Evolutionary conservation across 352 stramenopile genomes (phyloP), one percentile per base, ranked within the genome.

Genomic region (Phytopythium mirpurense): DNA sequence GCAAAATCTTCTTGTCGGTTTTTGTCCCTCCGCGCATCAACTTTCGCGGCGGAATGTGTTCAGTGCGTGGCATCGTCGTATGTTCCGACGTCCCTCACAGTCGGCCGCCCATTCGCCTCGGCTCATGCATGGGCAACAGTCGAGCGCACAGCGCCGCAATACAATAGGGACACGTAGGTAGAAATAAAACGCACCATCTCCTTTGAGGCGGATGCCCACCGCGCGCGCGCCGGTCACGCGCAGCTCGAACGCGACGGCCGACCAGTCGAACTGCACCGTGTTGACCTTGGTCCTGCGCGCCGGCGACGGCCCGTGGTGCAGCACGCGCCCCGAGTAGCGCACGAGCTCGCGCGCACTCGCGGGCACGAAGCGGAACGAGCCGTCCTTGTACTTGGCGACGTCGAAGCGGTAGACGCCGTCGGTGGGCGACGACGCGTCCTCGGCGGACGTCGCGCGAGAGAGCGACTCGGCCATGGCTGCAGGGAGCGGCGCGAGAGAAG

Each of bases 231-330:
- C 63, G 51, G 58, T 65, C 50, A 90, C 82, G 12, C 64, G 66
- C 47, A 94, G 69, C 56, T 79, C 68, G 40, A 93, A 85, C 24
- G 68, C 66, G 36, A 84, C 83, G 40, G 65, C 82, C 0, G 82
- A 67, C 84, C 84, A 94, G 65, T 94, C 84, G 57, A 94, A 94
- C 57, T 94, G 82, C 67, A 90, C 83, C 15, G 74, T 85, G 65
- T 93, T 94, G 48, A 91, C 79, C 64, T 94, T 94, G 18, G 81
- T 85, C 48, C 80, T 83, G 46, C 81, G 81, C 19, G 66, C 45
- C 6, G 74, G 70, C 31, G 68, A 60, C 34, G 76, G 61, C 24
- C 79, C 82, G 63, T 93, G 79, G 65, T 90, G 76, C 52, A 94
- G 56, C 61, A 93, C 65, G 3, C 84, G 67, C 0, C 84, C 84